Evolutionary conservation across 352 stramenopile genomes (phyloP), one percentile per base, ranked within the genome.

Genomic region (Phytophthora ohioensis): DNA sequence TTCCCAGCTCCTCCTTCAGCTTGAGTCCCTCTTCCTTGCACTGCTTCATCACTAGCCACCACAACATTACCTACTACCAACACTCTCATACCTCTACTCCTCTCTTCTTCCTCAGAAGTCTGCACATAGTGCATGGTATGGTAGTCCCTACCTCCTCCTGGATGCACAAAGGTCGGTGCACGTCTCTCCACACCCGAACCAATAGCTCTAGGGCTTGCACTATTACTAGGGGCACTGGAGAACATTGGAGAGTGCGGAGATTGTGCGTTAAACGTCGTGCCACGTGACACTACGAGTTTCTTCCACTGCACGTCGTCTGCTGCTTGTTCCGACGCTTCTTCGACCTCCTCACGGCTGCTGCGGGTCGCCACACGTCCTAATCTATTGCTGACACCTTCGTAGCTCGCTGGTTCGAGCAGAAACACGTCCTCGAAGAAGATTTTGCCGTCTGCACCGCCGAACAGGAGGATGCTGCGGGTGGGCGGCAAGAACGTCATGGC

Each of bases 121-220:
- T 81, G 63, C 7, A 92, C 71, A 58, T 93, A 93, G 70, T 93
- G 86, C 84, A 93, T 92, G 10, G 81, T 80, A 70, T 91, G 84
- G 61, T 90, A 84, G 62, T 91, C 81, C 39, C 86, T 81, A 31
- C 71, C 71, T 55, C 61, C 49, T 57, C 73, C 66, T 13, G 65
- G 49, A 38, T 75, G 69, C 41, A 62, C 42, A 3, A 71, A 73
- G 9, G 52, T 71, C 35, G 49, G 52, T 12, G 32, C 6, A 30
- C 58, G 67, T 48, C 21, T 69, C 43, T 60, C 45, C n/a, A 61
- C 43, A 8, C 46, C 55, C 10, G 57, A 64, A 35, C 36, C 49
- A 58, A 67, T 59, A 47, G 49, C 53, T 52, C 31, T 45, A 48
- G 47, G 39, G 30, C 48, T 69, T 55, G 49, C 38, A n/a, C 31